phyloP scores from a whole-genome alignment of 257 asterid species.

The Ajuga chamaepitys region DNA sequence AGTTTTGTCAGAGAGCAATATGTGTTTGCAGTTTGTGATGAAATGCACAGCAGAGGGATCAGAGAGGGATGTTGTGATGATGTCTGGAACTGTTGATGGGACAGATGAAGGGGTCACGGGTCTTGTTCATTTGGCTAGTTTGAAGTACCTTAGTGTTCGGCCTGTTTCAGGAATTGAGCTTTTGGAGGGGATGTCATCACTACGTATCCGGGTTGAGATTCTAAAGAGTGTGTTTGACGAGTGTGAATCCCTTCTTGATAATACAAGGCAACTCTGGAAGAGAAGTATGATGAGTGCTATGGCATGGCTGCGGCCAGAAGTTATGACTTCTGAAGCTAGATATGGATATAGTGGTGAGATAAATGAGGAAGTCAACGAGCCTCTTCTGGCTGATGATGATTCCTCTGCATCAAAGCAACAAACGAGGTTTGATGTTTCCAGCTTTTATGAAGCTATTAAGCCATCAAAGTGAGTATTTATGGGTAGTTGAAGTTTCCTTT shows the following conservation, averaged over 20 bases:
- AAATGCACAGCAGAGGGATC: constrained; percentile 27
- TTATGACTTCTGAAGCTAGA: constrained; percentile 82
- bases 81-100: constrained; percentile 74
- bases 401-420: constrained; percentile 30
- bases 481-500: constrained; percentile 4
- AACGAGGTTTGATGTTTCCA: constrained; percentile 57
- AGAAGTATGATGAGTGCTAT: constrained; percentile 79
- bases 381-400: constrained; percentile 26
- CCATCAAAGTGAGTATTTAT: constrained; percentile 75
- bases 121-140: constrained; percentile 78
- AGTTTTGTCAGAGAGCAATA: constrained; percentile 42
- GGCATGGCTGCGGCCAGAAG: constrained; percentile 95
- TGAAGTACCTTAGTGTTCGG: constrained; percentile 69
- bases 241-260: constrained; percentile 71
- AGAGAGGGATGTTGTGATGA: constrained; percentile 44
- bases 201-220: constrained; percentile 71
- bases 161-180: constrained; percentile 39
- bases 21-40: constrained; percentile 50
- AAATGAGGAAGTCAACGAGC: constrained; percentile 26
- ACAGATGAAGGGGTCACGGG: constrained; percentile 76
- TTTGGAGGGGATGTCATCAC: constrained; percentile 32
- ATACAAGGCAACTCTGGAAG: constrained; percentile 77
- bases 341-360: constrained; percentile 41
- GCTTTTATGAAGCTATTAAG: constrained; percentile 92
- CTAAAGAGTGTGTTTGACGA: constrained; percentile 47